These are phyloP conservation scores for Ailanthus altissimus DNA, from an alignment of 345 rosid species.

Conservation along the genomic window DNA sequence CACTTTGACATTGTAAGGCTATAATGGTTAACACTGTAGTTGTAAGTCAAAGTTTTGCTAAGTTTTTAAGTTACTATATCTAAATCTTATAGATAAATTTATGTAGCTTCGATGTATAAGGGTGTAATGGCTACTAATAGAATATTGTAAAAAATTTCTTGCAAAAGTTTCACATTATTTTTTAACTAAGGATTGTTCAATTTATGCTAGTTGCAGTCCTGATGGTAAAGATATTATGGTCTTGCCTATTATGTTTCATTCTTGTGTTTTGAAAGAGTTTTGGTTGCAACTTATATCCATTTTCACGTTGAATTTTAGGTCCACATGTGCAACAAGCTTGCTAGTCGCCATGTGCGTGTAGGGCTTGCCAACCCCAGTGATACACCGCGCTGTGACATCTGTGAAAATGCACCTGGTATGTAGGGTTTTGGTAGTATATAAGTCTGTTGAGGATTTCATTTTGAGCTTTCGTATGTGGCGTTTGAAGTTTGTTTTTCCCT, in stretches of 20 bases:
- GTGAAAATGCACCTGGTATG: conserved; percentile 85
- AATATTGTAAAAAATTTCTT: neutral
- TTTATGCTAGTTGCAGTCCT: neutral
- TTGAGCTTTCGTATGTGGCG: neutral
- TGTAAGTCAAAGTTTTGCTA: too few species aligned
- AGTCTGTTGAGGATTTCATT: neutral
- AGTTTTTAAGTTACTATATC: neutral
- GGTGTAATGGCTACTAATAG: too few species aligned
- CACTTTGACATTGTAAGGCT: too few species aligned
- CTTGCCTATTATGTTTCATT: neutral
- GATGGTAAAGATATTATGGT: neutral
- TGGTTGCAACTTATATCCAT: neutral
- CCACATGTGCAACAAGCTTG: conserved; percentile 85
- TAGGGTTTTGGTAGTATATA: conserved; percentile 7
- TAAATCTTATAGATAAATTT: neutral
- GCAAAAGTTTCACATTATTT: neutral
- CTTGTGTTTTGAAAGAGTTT: neutral
- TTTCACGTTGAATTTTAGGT: conserved; percentile 43
- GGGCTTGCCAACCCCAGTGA: conserved; percentile 76
- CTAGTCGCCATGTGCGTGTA: conserved; percentile 76
- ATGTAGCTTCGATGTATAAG: too few species aligned
- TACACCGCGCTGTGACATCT: conserved; percentile 78
- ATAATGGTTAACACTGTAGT: too few species aligned
- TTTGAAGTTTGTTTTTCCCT: conserved; percentile 28
- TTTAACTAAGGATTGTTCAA: neutral